Base-by-base conservation (phyloP, 2,329 filamentous ascomycete genomes). In the Colletotrichum chrysophilum region DNA sequence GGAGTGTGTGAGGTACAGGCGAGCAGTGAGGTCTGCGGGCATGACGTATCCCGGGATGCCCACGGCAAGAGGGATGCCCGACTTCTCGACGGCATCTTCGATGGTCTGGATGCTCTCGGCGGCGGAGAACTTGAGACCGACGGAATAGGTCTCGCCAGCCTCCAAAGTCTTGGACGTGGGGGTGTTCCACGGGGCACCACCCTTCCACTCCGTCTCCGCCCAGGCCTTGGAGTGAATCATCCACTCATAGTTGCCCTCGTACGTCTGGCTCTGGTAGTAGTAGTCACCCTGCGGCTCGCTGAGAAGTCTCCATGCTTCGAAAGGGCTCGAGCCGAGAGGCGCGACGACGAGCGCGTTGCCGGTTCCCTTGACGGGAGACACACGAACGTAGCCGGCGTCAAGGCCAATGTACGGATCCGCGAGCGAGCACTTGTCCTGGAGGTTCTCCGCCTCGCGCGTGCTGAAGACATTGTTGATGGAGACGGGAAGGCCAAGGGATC, bases 381-480 rank as follows among this genome's bases (percentile, higher is more conserved):
- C 88, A 28, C 89, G 88, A 52, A 92, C 85, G 71, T 91, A 90
- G 0, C 91, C 91, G 0, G 89, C 90, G 67, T 92, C 84, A 74
- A 92, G 84, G 3, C 91, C 91, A n/a, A 92, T 88, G 70, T 91
- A 92, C 0, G 91, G 91, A 71, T 93, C 91, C 0, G 89, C 86
- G 4, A 92, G 84, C 0, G 89, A 89, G 79, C 91, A 92, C 30
- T 86, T 84, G 0, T 83, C 81, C 69, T 88, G 86, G 8, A 88
- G 91, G 8, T 90, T 86, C 4, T 83, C 82, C 0, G 89, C 86
- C 2, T 83, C 81, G 10, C 89, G 86, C 60, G 85, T 84, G 14
- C 87, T 91, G 79, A 92, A 92, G 78, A 93, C 91, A 80, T 89
- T 92, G 82, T 92, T 92, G 83, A 92, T 91, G 79, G 91, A 89